Evolutionary conservation across 345 rosid species (phyloP), one percentile per base, ranked within the genome.

Genomic region (Geranium rotundifolium): DNA sequence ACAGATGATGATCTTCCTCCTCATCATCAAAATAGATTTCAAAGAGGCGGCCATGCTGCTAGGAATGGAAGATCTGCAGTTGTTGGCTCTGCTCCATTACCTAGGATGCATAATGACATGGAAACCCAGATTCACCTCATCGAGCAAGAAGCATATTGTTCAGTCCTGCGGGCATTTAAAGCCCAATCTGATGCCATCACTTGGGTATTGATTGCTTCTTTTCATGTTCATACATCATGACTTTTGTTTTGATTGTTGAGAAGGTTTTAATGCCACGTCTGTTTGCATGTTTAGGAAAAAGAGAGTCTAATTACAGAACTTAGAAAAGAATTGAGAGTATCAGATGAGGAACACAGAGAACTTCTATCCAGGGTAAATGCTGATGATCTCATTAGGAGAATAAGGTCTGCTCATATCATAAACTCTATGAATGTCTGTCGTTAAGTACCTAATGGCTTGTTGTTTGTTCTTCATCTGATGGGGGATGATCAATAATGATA

Each of bases 1-100:
- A 90, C 99, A 17, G 99, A 90, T 77, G 99, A 90, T 73, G 99
- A 86, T 73, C 85, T 93, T 54, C 99, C 97, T 75, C 97, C 99
- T 56, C 73, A 96, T 19, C 97, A 85, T 73, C 95, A 82, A 77
- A 83, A 79, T 75, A 85, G 95, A 82, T 95, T 79, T 74, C 99
- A 84, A 69, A 71, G 93, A 80, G 92, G 84, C 18, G 80, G 75
- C 16, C 84, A 76, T 17, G 71, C 85, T 58, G 71, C 91, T 55
- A 95, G 91, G 63, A 90, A 90, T 85, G 99, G 96, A 65, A 86
- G 95, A 69, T 71, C 97, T 71, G 80, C 81, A 61, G 81, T 69
- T 64, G 76, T 78, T 27, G 89, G 83, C 41, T 63, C 87, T 72
- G 79, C 79, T 57, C 74, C 84, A 13, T 73, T 81, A 60, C 82